Evolutionary conservation across 2,329 filamentous ascomycete species (phyloP).

Genomic region (Nothophaeocryptopus gaeumannii): DNA sequence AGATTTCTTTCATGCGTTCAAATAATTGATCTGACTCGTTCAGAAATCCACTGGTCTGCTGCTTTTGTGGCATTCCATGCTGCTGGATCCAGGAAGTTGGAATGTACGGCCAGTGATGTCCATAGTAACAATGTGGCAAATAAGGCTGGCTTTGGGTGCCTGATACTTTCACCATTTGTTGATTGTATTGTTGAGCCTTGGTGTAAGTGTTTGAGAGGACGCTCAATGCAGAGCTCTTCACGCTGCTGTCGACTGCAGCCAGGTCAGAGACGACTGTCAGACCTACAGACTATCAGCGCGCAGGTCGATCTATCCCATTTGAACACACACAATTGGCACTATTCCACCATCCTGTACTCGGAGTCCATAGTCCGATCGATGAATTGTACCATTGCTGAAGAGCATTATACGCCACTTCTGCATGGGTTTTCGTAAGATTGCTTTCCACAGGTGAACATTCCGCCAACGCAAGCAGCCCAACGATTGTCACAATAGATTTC

Average conservation of each 20-base stretch:
- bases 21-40: conserved; percentile 6
- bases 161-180: conserved; percentile 15
- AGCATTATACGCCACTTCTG: conserved; percentile 24
- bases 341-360: conserved; percentile 35
- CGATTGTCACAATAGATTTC: conserved; percentile 1
- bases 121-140: conserved; percentile 18
- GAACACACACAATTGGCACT: conserved; percentile 28
- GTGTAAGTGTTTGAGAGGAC: conserved; percentile 26
- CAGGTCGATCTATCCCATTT: not conserved
- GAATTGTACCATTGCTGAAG: conserved; percentile 34
- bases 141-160: conserved; percentile 9
- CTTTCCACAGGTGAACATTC: conserved; percentile 7
- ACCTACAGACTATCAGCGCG: conserved; percentile 7
- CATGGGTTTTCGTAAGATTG: conserved; percentile 25
- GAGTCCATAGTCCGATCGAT: conserved; percentile 32
- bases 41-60: conserved; percentile 16
- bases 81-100: conserved; percentile 6
- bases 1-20: not conserved
- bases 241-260: conserved; percentile 25
- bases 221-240: conserved; percentile 13
- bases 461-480: conserved; percentile 5
- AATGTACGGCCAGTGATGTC: conserved; percentile 9
- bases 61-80: conserved; percentile 4
- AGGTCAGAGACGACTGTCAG: conserved; percentile 32
- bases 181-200: conserved; percentile 30